A percentile compares a stretch with the other conserved stretches of the same genome.
Evolutionary conservation across 352 stramenopile genomes (phyloP).

Genomic region (Globisporangium okanoganense): DNA sequence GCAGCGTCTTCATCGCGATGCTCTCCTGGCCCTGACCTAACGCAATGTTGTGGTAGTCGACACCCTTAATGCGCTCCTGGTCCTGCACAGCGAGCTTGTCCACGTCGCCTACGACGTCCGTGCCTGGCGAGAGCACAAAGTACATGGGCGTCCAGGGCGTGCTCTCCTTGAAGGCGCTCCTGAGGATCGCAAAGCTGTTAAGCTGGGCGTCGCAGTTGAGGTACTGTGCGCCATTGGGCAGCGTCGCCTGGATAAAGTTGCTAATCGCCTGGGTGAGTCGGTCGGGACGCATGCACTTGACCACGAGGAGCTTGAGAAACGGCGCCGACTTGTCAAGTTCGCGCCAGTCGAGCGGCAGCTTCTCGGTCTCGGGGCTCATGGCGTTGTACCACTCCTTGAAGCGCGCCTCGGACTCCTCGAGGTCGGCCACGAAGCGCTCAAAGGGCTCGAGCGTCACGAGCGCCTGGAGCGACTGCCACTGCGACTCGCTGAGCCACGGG

Average conservation of each 20-base stretch:
- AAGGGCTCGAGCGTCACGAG: constrained; percentile 81
- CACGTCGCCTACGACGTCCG: constrained; percentile 95
- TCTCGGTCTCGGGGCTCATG: constrained; percentile 80
- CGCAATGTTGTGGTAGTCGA: constrained; percentile 96
- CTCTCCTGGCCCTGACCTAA: constrained; percentile 93
- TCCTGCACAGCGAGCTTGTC: constrained; percentile 93
- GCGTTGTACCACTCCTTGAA: constrained; percentile 93
- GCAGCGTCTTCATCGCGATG: constrained; percentile 87
- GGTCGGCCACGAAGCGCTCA: constrained; percentile 79
- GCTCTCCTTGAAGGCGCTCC: constrained; percentile 92
- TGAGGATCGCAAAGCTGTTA: constrained; percentile 93
- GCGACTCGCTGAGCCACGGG: constrained; percentile 78
- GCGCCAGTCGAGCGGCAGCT: constrained; percentile 89
- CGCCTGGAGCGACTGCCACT: constrained; percentile 82
- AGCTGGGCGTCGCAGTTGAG: constrained; percentile 88
- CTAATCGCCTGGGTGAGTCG: constrained; percentile 91
- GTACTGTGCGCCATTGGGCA: constrained; percentile 81
- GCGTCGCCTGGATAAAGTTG: constrained; percentile 87
- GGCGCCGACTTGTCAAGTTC: constrained; percentile 88
- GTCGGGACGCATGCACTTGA: constrained; percentile 93
- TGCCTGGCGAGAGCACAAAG: constrained; percentile 96
- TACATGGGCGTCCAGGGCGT: constrained; percentile 96
- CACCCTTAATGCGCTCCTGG: constrained; percentile 89
- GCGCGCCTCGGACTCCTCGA: constrained; percentile 86
- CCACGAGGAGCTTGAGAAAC: constrained; percentile 93